A percentile compares a stretch with the other conserved stretches of the same genome.
These are phyloP conservation scores for Puccinellia tenuiflora DNA, from an alignment of 176 grass and related monocot species.

Conservation along the genomic window DNA sequence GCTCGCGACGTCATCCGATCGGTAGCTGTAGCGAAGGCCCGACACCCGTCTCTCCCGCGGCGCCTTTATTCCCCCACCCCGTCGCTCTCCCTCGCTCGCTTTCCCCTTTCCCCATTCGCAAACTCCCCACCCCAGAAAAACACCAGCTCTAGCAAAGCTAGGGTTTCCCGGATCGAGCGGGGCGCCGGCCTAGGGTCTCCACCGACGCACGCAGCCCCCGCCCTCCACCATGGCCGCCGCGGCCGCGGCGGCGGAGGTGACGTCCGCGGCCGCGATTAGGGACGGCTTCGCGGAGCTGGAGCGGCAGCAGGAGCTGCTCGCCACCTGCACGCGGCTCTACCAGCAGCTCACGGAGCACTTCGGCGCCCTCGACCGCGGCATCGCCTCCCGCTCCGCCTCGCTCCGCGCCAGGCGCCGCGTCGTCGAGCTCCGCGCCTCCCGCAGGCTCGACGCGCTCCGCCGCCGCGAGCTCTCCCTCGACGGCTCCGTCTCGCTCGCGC, in stretches of 20 bases:
- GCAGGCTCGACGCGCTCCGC: conserved; percentile 44
- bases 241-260: conserved; percentile 10
- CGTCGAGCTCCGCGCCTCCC: conserved; percentile 41
- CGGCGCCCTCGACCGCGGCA: conserved; percentile 53
- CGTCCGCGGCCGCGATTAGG: conserved; percentile 25
- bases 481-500: conserved; percentile 40
- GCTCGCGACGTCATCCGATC: no score
- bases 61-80: neutral
- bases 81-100: conserved; percentile 3
- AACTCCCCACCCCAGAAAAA: neutral
- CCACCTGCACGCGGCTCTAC: conserved; percentile 64
- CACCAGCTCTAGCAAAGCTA: conserved; percentile 31
- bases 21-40: neutral
- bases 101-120: conserved; percentile 3
- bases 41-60: neutral
- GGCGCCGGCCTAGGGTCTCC: neutral
- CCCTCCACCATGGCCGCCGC: conserved; percentile 27
- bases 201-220: neutral
- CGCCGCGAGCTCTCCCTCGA: conserved; percentile 65
- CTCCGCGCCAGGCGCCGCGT: conserved; percentile 52
- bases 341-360: conserved; percentile 75
- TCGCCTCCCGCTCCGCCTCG: conserved; percentile 48
- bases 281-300: conserved; percentile 75
- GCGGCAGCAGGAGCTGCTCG: conserved; percentile 72
- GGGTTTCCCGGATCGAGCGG: conserved; percentile 11